phyloP scores from a whole-genome alignment of 345 rosid species.

The Lepidium africanum region DNA sequence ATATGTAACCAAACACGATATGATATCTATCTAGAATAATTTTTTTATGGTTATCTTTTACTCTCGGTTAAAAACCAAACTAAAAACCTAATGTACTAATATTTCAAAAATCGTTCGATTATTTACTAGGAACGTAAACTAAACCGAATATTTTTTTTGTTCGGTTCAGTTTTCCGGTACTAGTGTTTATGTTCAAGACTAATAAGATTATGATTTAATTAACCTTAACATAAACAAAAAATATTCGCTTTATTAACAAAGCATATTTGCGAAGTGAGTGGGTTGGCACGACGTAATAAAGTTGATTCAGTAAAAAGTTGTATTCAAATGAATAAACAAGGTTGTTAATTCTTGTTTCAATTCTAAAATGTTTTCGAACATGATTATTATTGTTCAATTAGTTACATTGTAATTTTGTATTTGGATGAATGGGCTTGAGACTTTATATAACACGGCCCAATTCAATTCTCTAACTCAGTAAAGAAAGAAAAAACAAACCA shows the following conservation, averaged over 20 bases:
- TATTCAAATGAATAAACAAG: neutral
- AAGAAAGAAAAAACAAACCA: neutral
- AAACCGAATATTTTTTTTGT: no score
- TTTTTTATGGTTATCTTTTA: no score
- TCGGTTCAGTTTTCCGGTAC: no score
- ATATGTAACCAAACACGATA: no score
- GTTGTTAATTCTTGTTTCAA: neutral
- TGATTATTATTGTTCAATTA: neutral
- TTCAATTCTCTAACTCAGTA: neutral
- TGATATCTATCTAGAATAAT: no score
- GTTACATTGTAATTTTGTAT: neutral
- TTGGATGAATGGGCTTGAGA: neutral
- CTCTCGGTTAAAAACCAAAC: no score
- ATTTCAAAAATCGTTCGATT: no score
- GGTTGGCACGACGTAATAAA: neutral
- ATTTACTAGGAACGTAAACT: no score
- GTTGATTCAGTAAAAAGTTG: neutral
- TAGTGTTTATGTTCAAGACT: no score
- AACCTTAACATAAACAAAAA: no score
- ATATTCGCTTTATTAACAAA: neutral
- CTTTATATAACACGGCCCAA: slow-evolving; percentile 5
- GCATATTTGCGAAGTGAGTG: neutral
- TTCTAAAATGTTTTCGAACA: neutral
- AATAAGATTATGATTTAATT: no score
- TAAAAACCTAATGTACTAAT: no score